Base-by-base conservation (phyloP, 169 alveolate genomes). In the Cryptosporidium tyzzeri region DNA sequence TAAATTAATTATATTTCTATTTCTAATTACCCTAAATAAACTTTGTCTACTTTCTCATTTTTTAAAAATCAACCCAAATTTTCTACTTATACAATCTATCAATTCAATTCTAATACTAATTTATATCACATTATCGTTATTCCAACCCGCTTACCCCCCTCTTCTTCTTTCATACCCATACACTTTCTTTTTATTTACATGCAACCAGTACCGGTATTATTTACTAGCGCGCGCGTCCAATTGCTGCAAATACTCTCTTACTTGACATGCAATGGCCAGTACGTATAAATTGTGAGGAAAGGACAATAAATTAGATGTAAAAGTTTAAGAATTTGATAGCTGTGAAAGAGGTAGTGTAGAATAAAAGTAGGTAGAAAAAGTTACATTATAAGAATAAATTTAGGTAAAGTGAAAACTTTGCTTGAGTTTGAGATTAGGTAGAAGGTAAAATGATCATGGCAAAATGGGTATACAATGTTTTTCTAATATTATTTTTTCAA, bases 181-280 rank as follows among this genome's bases (percentile, higher is more conserved):
- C 16, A 41, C 48, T 5, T 10, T 12, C 5, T 29, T 65, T 35
- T 65, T 7, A 31, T 69, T 45, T 31, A 41, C 85, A 70, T 70
- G 85, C 69, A 70, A 31, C 61, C 61, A 39, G 85, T 70, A 70
- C 85, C 85, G 85, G 67, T 16, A n/a, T 33, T 31, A 23, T 3
- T 5, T 21, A 12, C 61, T 12, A 14, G 26, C 4, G 8, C n/a
- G 85, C 85, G 69, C 69, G 67, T 29, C 50, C 26, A 45, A 18
- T 35, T 70, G 12, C 31, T 50, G 50, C 85, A 70, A 23, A 35
- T 41, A 29, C 44, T 69, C 21, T 48, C 68, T 74, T 74, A 74
- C 86, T 74, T 74, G 86, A 74, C 71, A 74, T 74, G 71, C 45
- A 55, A 21, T 74, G 50, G 71, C 86, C 53, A 74, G 86, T 74